Conservation (phyloP, 768 basidiomycete genomes). For the Tricholoma sp. region DNA sequence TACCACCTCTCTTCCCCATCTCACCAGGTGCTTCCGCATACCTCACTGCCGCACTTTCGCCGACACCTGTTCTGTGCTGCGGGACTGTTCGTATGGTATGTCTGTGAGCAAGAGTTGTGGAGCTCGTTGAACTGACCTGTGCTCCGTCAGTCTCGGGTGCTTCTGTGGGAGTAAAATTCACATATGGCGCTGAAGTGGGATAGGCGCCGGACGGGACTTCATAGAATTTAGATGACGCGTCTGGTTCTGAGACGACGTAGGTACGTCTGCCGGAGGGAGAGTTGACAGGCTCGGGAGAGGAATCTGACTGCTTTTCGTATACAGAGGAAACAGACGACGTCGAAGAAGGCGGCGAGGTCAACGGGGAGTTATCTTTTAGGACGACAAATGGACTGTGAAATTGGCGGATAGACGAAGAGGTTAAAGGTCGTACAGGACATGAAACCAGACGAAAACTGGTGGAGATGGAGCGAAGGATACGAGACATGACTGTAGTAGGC, state of each 20-base stretch:
- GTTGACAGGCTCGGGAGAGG: slow-evolving; percentile 41
- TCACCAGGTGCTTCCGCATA: slow-evolving; percentile 38
- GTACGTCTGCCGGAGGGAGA: slow-evolving; percentile 47
- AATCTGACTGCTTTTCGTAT: slow-evolving; percentile 66
- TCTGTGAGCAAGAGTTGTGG: slow-evolving; percentile 34
- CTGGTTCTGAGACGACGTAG: slow-evolving; percentile 72
- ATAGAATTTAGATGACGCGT: slow-evolving; percentile 55
- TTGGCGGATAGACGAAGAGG: slow-evolving; percentile 28
- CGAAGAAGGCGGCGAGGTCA: slow-evolving; percentile 28
- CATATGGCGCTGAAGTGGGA: slow-evolving; percentile 43
- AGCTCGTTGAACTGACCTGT: slow-evolving; percentile 39
- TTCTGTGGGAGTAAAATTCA: slow-evolving; percentile 35
- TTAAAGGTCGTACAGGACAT: slow-evolving; percentile 12
- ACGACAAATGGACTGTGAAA: slow-evolving; percentile 65
- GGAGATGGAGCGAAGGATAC: slow-evolving; percentile 21
- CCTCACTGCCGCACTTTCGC: slow-evolving; percentile 43
- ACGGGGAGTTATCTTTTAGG: slow-evolving; percentile 34
- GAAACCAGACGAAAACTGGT: slow-evolving; percentile 16
- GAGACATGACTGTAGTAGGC: slow-evolving; percentile 24
- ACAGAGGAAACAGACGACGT: slow-evolving; percentile 24
- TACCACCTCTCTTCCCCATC: slow-evolving; percentile 38
- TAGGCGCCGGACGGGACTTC: slow-evolving; percentile 72
- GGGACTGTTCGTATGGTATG: slow-evolving; percentile 37
- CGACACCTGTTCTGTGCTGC: slow-evolving; percentile 38
- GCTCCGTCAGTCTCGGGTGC: slow-evolving; percentile 29